Evolutionary conservation across 805 yeast species (phyloP).

Genomic region (Zygotorulaspora chibaensis): DNA sequence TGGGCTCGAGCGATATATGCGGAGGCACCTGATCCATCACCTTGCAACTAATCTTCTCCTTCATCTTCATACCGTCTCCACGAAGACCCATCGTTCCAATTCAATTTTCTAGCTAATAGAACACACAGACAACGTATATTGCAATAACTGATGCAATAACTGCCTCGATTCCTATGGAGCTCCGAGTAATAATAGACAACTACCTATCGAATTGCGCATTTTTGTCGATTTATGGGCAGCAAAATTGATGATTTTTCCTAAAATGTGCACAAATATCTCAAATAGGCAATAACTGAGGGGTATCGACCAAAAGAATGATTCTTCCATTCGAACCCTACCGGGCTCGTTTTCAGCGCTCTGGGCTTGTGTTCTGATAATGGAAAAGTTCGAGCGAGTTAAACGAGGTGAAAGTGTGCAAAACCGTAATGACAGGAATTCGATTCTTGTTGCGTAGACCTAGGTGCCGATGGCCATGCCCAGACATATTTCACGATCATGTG

Average conservation of each 20-base stretch:
- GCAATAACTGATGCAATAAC: no score
- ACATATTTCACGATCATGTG: no score
- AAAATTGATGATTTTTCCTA: background rate
- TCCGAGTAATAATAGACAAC: background rate
- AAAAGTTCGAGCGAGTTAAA: no score
- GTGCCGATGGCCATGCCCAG: no score
- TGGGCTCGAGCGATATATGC: slow-evolving; percentile 11
- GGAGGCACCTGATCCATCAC: slow-evolving; percentile 12
- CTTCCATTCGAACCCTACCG: slow-evolving; percentile 3
- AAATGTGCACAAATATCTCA: background rate
- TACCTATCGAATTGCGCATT: background rate
- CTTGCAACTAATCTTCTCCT: slow-evolving; percentile 10
- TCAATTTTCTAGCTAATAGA: background rate
- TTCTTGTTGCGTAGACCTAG: no score
- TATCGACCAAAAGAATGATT: background rate
- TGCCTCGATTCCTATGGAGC: no score
- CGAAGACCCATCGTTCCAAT: slow-evolving; percentile 5
- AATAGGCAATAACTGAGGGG: background rate
- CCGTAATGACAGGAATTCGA: no score
- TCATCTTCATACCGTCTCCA: slow-evolving; percentile 7
- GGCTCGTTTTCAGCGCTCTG: background rate
- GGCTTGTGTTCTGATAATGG: background rate
- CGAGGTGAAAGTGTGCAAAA: no score
- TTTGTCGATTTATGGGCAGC: background rate
- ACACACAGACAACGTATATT: no score